Conservation (phyloP, 2,329 filamentous ascomycete genomes). For the Neonectria sp. region DNA sequence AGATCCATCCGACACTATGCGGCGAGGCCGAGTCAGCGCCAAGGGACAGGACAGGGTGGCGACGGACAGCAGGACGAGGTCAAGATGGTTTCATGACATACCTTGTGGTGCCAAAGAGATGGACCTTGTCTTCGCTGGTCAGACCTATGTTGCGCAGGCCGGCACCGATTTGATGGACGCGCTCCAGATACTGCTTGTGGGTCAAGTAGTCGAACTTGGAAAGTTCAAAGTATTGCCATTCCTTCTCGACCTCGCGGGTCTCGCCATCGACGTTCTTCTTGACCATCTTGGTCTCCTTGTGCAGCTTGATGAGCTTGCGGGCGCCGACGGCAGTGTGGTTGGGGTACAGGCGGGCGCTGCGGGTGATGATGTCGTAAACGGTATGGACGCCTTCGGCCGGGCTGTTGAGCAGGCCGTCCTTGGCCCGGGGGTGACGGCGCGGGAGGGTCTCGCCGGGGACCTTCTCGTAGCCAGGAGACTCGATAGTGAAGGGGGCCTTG, state of each 20-base stretch:
- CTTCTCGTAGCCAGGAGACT: constrained; percentile 77
- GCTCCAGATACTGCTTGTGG: constrained; percentile 84
- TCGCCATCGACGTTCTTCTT: constrained; percentile 90
- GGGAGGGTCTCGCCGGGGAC: constrained; percentile 88
- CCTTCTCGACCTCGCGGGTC: constrained; percentile 86
- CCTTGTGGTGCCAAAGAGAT: constrained; percentile 90
- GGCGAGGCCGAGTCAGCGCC: constrained; percentile 5
- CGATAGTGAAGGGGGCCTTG: constrained; percentile 82
- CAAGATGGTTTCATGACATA: constrained; percentile 53
- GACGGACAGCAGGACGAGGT: neutral
- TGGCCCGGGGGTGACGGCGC: constrained; percentile 79
- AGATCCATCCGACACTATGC: constrained; percentile 83
- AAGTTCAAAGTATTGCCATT: constrained; percentile 93
- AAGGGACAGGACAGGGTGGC: neutral
- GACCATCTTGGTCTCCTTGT: constrained; percentile 89
- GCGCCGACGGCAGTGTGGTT: constrained; percentile 78
- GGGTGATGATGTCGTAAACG: constrained; percentile 83
- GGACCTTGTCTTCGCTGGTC: constrained; percentile 76
- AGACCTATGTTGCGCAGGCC: constrained; percentile 84
- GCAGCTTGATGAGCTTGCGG: constrained; percentile 81
- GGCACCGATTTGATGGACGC: constrained; percentile 77
- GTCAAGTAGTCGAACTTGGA: constrained; percentile 82
- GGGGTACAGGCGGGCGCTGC: constrained; percentile 74
- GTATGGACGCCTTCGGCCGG: constrained; percentile 81
- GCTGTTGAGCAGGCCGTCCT: constrained; percentile 76